phyloP scores from a whole-genome alignment of 176 grass and related monocot genomes.

The Hordeum marinum region DNA sequence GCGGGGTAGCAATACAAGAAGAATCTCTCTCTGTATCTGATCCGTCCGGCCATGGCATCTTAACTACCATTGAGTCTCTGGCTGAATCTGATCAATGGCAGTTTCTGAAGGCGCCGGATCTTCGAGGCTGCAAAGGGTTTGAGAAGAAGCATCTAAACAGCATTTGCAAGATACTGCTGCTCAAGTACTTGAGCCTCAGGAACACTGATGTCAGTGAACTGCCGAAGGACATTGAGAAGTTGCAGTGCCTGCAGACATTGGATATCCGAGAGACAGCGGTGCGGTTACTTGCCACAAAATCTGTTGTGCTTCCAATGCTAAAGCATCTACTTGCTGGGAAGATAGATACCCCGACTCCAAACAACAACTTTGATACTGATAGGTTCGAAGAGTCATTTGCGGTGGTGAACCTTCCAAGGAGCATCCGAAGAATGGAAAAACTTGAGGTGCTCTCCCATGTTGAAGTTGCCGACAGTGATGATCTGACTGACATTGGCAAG shows the following conservation, averaged over 20 bases:
- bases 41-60: neutral
- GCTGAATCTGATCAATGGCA: neutral
- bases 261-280: neutral
- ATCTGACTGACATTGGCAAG: neutral
- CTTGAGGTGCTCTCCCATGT: neutral
- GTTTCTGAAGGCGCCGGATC: neutral
- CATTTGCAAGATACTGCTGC: neutral
- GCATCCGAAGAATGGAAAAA: neutral
- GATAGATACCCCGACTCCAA: neutral
- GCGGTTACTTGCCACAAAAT: neutral
- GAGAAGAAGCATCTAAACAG: neutral
- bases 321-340: neutral
- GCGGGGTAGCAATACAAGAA: neutral
- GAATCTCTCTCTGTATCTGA: neutral
- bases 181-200: neutral
- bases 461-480: neutral
- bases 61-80: neutral
- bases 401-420: no score
- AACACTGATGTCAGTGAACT: neutral
- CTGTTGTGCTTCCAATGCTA: neutral
- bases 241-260: neutral
- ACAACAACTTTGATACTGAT: neutral
- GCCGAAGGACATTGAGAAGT: neutral
- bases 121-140: neutral
- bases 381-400: neutral